Conservation (phyloP, 2,329 filamentous ascomycete genomes). For the Diaporthe sp. region DNA sequence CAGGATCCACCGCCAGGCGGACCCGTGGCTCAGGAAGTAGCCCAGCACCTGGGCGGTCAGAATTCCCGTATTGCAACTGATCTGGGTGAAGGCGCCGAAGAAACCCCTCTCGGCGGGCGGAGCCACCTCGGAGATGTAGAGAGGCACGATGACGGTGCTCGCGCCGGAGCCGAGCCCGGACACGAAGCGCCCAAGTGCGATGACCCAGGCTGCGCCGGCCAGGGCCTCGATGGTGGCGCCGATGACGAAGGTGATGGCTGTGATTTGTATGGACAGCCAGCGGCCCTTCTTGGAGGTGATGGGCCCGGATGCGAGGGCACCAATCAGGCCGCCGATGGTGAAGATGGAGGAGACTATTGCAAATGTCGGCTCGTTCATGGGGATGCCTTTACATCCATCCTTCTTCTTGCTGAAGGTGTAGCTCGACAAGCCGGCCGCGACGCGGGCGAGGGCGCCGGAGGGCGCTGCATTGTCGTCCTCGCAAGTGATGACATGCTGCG, state of each 20-base stretch:
- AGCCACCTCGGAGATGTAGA: constrained; percentile 94
- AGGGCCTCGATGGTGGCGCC: constrained; percentile 84
- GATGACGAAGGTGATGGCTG: constrained; percentile 80
- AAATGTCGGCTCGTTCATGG: constrained; percentile 86
- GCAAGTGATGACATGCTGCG: constrained; percentile 94
- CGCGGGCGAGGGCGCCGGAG: constrained; percentile 60
- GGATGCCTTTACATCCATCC: constrained; percentile 79
- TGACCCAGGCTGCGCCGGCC: constrained; percentile 74
- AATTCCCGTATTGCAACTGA: constrained; percentile 94
- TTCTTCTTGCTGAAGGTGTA: constrained; percentile 41
- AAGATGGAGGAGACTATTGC: constrained; percentile 92
- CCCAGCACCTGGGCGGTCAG: constrained; percentile 86
- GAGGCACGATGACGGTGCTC: constrained; percentile 90
- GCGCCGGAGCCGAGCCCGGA: constrained; percentile 89
- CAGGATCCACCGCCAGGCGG: constrained; percentile 87
- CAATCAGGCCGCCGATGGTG: constrained; percentile 88
- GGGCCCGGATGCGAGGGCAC: constrained; percentile 85
- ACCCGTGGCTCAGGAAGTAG: constrained; percentile 86
- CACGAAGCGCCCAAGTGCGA: constrained; percentile 82
- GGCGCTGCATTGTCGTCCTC: constrained; percentile 60
- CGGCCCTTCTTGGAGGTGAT: constrained; percentile 84
- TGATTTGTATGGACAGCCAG: constrained; percentile 81
- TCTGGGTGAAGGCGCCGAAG: constrained; percentile 88
- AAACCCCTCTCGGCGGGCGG: constrained; percentile 82
- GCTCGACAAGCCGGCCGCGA: constrained; percentile 47